Evolutionary conservation across 441 rosid genomes (phyloP).

Genomic region (Aleurites moluccanus): DNA sequence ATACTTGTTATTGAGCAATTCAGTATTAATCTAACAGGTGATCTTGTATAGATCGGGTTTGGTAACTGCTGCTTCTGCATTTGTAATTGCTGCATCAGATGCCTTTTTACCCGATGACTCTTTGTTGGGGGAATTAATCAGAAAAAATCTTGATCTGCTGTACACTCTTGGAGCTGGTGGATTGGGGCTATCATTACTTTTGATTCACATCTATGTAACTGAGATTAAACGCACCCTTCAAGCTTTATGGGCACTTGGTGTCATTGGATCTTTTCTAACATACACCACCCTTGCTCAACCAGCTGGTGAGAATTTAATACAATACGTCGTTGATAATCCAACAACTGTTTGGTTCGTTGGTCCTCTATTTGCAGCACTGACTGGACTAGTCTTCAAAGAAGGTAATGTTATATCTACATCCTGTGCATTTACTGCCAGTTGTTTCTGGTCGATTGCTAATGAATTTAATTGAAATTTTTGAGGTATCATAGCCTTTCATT

Average conservation of each 20-base stretch:
- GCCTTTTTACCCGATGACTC: slow-evolving; percentile 64
- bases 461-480: neutral
- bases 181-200: slow-evolving; percentile 62
- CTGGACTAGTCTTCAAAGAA: slow-evolving; percentile 95
- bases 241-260: slow-evolving; percentile 86
- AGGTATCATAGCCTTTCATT: neutral
- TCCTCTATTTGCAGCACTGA: slow-evolving; percentile 83
- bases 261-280: slow-evolving; percentile 64
- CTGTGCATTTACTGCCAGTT: neutral
- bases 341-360: slow-evolving; percentile 84
- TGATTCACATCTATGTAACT: slow-evolving; percentile 87
- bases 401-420: slow-evolving; percentile 38
- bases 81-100: slow-evolving; percentile 70
- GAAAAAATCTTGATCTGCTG: slow-evolving; percentile 64
- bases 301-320: slow-evolving; percentile 59
- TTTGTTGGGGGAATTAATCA: slow-evolving; percentile 41
- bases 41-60: slow-evolving; percentile 77
- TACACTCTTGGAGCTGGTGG: slow-evolving; percentile 76
- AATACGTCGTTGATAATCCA: slow-evolving; percentile 61
- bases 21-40: slow-evolving; percentile 48
- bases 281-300: slow-evolving; percentile 66
- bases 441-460: neutral
- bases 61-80: slow-evolving; percentile 78
- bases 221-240: slow-evolving; percentile 95
- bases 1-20: no score